phyloP scores from a whole-genome alignment of 1,284 basidiomycete species.

The Salmacisia buchloeana region DNA sequence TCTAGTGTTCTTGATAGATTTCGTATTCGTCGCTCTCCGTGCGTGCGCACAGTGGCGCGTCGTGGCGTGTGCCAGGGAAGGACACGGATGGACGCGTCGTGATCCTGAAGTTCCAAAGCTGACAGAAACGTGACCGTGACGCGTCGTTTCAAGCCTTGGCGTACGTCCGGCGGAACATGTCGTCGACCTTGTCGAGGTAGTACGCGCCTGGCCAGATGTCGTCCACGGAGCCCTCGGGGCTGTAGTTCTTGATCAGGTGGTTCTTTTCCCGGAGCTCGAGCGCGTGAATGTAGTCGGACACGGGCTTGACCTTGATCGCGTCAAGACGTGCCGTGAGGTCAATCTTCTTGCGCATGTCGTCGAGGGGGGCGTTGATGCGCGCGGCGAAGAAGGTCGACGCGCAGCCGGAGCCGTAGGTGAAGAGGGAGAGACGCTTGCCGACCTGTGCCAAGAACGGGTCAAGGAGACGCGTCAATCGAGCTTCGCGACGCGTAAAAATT shows the following conservation, averaged over 20 bases:
- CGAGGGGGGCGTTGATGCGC: slow-evolving; percentile 70
- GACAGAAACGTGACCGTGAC: not conserved
- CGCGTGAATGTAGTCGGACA: slow-evolving; percentile 74
- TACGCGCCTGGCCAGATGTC: slow-evolving; percentile 91
- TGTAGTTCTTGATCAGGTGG: slow-evolving; percentile 84
- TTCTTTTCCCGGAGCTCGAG: slow-evolving; percentile 73
- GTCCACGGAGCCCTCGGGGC: slow-evolving; percentile 75
- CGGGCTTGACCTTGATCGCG: slow-evolving; percentile 83
- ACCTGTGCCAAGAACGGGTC: slow-evolving; percentile 24
- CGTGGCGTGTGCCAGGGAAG: too few relatives aligned
- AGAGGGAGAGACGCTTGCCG: slow-evolving; percentile 66
- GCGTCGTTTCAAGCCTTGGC: slow-evolving; percentile 15
- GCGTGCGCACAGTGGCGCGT: too few relatives aligned
- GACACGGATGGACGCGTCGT: too few relatives aligned
- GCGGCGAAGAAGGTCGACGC: slow-evolving; percentile 80
- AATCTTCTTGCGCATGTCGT: slow-evolving; percentile 75
- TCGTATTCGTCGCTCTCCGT: too few relatives aligned
- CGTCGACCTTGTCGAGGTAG: slow-evolving; percentile 88
- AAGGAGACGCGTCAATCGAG: not conserved
- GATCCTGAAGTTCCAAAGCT: too few relatives aligned
- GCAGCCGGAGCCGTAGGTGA: slow-evolving; percentile 88
- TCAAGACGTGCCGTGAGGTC: slow-evolving; percentile 71
- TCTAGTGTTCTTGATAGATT: too few relatives aligned
- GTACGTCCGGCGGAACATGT: slow-evolving; percentile 89
- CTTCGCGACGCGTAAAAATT: not conserved